Base-by-base conservation (phyloP, 73 alveolate species). In the Stentor roeselii region DNA sequence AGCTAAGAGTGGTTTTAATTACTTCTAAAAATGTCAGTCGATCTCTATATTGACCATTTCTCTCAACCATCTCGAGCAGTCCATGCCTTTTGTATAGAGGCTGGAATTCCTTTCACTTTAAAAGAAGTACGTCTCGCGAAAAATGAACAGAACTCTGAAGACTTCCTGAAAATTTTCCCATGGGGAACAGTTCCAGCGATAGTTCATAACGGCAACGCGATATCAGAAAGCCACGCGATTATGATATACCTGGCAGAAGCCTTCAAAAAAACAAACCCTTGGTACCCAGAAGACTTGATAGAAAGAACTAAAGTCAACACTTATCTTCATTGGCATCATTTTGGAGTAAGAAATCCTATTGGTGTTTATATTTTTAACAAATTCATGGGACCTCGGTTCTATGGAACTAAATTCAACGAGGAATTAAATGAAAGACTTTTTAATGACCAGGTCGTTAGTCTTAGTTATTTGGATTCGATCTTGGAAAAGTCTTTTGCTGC, bases 71-170 rank as follows among this genome's bases (percentile, higher is more conserved):
- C 60, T 21, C 76, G 84, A 27, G 84, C 84, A 21, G 75, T 84
- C 2, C 85, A 78, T 21, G 89, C 90, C 36, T 91, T 91, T 74
- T 87, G 92, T 59, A 60, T 39, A 36, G 21, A 86, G 2, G 60
- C 78, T 38, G 88, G 84, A 3, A 91, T 91, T 38, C 90, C 90
- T 11, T 75, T 60, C 58, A 86, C 83, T 14, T 39, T 83, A 3
- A 31, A 39, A 0, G 90, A 82, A 41, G 59, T 83, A 0, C 82
- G 88, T 36, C 80, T 90, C n/a, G 78, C 80, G 30, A 88, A 87
- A 78, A 76, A 75, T 6, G 86, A 75, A n/a, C 90, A 91, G 42
- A 11, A 36, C 6, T 27, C 86, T 30, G 41, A 67, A 2, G 80
- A 67, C 15, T 67, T 30, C 34, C 37, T 67, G 34, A 34, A 67